A percentile compares a stretch with the other conserved stretches of the same genome.
phyloP scores from a whole-genome alignment of 192 early-diverging fungal genomes.

The Funneliformis mosseae region DNA sequence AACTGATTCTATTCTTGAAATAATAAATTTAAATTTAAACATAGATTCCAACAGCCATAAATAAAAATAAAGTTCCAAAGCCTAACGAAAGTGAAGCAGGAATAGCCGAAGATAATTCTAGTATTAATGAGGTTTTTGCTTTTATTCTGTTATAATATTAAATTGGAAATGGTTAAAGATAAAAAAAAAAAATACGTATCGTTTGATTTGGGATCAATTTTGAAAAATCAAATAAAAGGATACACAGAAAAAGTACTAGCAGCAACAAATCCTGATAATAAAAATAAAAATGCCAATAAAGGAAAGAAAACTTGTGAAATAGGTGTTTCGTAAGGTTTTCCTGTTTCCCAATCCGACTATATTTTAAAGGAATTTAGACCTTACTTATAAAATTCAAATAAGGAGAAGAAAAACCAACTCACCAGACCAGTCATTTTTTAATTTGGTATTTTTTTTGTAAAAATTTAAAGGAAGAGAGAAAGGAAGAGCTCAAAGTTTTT shows the following conservation, averaged over 20 bases:
- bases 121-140: conserved; percentile 1
- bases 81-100: conserved; percentile 43
- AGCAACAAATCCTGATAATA: conserved; percentile 10
- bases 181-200: neutral
- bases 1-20: too few species aligned
- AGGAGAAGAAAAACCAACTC: neutral
- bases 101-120: conserved; percentile 38
- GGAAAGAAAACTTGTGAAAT: conserved; percentile 14
- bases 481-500: too few species aligned
- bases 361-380: neutral
- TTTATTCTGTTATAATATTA: neutral
- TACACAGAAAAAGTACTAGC: conserved; percentile 32
- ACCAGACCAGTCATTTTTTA: neutral
- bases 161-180: neutral
- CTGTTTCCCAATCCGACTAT: neutral
- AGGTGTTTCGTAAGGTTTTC: neutral
- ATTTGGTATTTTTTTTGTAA: too few species aligned
- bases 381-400: neutral
- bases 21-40: conserved; percentile 28
- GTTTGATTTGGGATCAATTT: neutral
- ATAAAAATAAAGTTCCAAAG: conserved; percentile 44
- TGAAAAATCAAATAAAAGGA: conserved; percentile 17
- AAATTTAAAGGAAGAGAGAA: too few species aligned
- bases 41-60: conserved; percentile 47
- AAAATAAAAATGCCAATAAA: conserved; percentile 13